These are phyloP conservation scores for Larix kaempferi DNA, from an alignment of 75 land plant genomes.

Conservation along the genomic window DNA sequence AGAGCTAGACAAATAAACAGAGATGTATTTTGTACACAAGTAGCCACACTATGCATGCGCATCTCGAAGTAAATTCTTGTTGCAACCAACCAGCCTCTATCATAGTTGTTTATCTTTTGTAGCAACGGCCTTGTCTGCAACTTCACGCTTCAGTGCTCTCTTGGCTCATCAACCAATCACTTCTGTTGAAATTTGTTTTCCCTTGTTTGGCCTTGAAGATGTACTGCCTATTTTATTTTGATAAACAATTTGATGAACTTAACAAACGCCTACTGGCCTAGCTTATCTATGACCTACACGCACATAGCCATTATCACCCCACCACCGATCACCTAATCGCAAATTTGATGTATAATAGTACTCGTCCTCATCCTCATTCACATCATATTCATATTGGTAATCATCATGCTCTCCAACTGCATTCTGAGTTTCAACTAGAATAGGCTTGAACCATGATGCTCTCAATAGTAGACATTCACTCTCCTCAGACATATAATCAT, in stretches of 20 bases:
- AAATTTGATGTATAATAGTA: constrained; percentile 47
- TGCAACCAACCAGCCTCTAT: too few relatives aligned
- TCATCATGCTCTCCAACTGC: constrained; percentile 42
- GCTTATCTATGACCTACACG: constrained; percentile 84
- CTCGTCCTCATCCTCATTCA: constrained; percentile 34
- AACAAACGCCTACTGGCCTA: constrained; percentile 54
- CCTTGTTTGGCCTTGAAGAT: constrained; percentile 27
- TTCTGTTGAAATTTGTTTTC: constrained; percentile 8
- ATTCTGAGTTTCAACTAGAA: constrained; percentile 33
- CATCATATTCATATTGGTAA: constrained; percentile 50
- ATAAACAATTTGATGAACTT: constrained; percentile 2
- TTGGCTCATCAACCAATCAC: too few relatives aligned
- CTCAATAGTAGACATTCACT: constrained; percentile 87
- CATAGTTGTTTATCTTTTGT: too few relatives aligned
- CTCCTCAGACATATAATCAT: constrained; percentile 90
- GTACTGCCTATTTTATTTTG: constrained; percentile 22
- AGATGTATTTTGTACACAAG: too few relatives aligned
- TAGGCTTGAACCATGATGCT: constrained; percentile 78
- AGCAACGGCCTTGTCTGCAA: too few relatives aligned
- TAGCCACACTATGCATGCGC: too few relatives aligned
- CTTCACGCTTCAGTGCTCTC: too few relatives aligned
- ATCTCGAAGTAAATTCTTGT: too few relatives aligned
- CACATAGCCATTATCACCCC: constrained; percentile 95
- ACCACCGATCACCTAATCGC: constrained; percentile 85
- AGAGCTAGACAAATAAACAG: too few relatives aligned